Evolutionary conservation across 2,329 filamentous ascomycete species (phyloP).

Genomic region (Fusarium cicatricum): DNA sequence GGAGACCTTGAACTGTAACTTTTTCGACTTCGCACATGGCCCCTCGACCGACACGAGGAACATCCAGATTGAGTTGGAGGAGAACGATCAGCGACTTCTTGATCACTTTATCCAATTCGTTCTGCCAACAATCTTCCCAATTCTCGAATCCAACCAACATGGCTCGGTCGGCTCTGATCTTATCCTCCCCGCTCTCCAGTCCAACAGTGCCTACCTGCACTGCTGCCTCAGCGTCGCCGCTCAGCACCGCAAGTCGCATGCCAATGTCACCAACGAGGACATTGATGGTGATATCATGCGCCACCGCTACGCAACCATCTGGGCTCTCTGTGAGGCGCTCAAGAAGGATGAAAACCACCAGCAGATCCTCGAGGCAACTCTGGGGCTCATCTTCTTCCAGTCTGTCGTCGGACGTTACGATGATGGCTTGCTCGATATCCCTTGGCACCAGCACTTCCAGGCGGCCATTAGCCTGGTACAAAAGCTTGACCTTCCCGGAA

Average conservation of each 20-base stretch:
- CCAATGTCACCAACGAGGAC: constrained; percentile 69
- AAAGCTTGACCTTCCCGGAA: constrained; percentile 79
- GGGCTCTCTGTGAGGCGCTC: constrained; percentile 83
- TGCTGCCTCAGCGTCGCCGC: constrained; percentile 94
- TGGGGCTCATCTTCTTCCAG: constrained; percentile 97
- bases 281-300: constrained; percentile 92
- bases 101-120: constrained; percentile 93
- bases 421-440: constrained; percentile 87
- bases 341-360: constrained; percentile 82
- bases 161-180: constrained; percentile 82
- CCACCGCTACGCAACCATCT: constrained; percentile 88
- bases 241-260: constrained; percentile 85
- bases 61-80: constrained; percentile 82
- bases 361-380: constrained; percentile 88
- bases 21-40: constrained; percentile 82
- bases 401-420: constrained; percentile 88
- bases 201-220: constrained; percentile 92
- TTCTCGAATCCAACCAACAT: constrained; percentile 89
- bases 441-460: constrained; percentile 97
- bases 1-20: constrained; percentile 76
- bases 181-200: constrained; percentile 86
- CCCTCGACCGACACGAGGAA: constrained; percentile 69
- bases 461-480: constrained; percentile 85
- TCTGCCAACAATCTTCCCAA: constrained; percentile 87
- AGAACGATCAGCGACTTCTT: constrained; percentile 84